Percentiles rank a stretch among this genome's conserved stretches.
These are phyloP conservation scores for Pythium sp. DNA, from an alignment of 352 stramenopile species.

Conservation along the genomic window DNA sequence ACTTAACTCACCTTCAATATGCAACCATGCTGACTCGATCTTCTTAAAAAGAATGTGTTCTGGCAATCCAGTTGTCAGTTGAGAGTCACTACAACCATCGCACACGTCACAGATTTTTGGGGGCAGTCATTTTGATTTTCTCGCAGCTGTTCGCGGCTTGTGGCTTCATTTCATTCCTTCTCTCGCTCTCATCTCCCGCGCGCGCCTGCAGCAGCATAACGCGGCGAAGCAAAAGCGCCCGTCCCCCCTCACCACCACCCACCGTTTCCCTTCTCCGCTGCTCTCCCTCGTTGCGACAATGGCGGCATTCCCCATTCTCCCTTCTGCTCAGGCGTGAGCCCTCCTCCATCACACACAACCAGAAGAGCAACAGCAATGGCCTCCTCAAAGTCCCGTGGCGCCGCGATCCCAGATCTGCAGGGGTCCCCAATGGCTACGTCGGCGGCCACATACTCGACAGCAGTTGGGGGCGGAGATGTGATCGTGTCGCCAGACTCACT, in stretches of 20 bases:
- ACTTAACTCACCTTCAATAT: background rate
- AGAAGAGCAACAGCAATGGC: conserved; percentile 1
- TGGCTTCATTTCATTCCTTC: conserved; percentile 4
- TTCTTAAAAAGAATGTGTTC: background rate
- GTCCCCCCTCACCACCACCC: background rate
- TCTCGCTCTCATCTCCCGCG: conserved; percentile 2
- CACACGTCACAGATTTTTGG: conserved; percentile 5
- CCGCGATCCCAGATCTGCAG: conserved; percentile 6
- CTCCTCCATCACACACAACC: background rate
- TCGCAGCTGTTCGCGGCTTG: background rate
- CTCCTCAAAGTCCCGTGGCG: conserved; percentile 1
- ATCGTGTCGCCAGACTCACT: conserved; percentile 7
- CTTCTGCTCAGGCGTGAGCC: background rate
- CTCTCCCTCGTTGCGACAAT: background rate
- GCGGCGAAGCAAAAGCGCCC: no score
- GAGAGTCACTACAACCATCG: background rate
- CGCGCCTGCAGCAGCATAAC: background rate
- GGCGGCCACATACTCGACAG: background rate
- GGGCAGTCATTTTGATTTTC: background rate
- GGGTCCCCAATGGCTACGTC: background rate
- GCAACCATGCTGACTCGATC: background rate
- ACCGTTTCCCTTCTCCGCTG: background rate
- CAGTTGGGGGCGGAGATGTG: background rate
- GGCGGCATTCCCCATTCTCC: background rate
- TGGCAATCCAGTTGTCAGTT: background rate